Evolutionary conservation across 225 moss, liverwort and hornwort genomes (phyloP), one percentile per base, ranked within the genome.

Genomic region (Physcomitrellopsis africana): DNA sequence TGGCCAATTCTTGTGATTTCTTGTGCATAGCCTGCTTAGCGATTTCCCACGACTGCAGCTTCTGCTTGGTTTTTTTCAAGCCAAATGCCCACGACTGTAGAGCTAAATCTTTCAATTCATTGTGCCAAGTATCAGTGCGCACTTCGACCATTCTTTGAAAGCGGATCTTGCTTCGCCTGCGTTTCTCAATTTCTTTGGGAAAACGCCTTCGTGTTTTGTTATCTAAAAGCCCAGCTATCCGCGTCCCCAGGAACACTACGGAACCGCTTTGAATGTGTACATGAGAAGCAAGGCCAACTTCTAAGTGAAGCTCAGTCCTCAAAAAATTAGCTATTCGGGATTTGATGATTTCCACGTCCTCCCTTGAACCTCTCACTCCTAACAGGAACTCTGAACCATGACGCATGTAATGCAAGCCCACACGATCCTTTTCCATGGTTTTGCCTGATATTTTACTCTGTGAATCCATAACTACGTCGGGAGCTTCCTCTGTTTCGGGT

Each of bases 321-420:
- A 89, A n/a, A 70, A 89, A 87, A 16, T 78, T 55, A 9, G 82
- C 80, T 2, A 89, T 74, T 60, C 82, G 79, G 65, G 73, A 51
- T 76, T 89, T 84, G 55, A 86, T 79, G 20, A 41, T 60, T 27
- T 89, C 74, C 19, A 87, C 80, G n/a, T 80, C 86, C 18, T 68
- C 41, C 45, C 80, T 74, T 42, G 89, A 60, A 55, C 89, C 89
- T 24, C 51, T 51, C 9, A 89, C 68, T 63, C 87, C 89, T 3
- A 87, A 11, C 26, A 89, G 71, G 73, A 89, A 89, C 82, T 89
- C 89, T 1, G 64, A 80, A 19, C 84, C 89, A 47, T 83, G 82
- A 11, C 89, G 87, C 72, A 80, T 60, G 26, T 87, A 89, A 67
- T 87, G 80, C 67, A 89, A 59, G 46, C 68, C 69, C 62, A 78